Conservation (phyloP, 1,284 basidiomycete genomes). For the Puccinia polysora region DNA sequence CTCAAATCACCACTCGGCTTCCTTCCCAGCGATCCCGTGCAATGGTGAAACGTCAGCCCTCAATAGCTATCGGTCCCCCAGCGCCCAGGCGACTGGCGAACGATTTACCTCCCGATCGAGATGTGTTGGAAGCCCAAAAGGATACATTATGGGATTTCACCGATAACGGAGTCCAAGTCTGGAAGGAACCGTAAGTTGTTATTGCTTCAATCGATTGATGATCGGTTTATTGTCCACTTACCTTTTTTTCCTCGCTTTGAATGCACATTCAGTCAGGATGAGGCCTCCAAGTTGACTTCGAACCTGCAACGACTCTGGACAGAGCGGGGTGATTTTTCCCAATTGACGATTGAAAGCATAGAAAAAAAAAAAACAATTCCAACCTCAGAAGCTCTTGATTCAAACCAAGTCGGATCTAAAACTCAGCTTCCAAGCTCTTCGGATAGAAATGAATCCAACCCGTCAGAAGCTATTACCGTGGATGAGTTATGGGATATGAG, state of each 20-base stretch:
- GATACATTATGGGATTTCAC: slow-evolving; percentile 38
- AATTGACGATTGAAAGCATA: slow-evolving; percentile 36
- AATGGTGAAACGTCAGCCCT: slow-evolving; percentile 10
- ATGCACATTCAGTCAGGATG: slow-evolving; percentile 14
- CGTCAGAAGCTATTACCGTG: slow-evolving; percentile 18
- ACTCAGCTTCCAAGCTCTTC: not conserved
- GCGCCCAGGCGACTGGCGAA: slow-evolving; percentile 25
- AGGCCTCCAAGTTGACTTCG: slow-evolving; percentile 14
- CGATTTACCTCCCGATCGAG: slow-evolving; percentile 24
- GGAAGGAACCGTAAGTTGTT: slow-evolving; percentile 33
- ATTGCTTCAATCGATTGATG: not conserved
- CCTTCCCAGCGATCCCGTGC: too few species aligned
- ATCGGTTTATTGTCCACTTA: not conserved
- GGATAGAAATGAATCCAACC: not conserved
- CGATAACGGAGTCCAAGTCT: slow-evolving; percentile 21
- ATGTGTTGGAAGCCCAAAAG: slow-evolving; percentile 11
- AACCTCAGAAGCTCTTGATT: not conserved
- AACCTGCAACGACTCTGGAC: slow-evolving; percentile 29
- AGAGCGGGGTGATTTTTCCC: slow-evolving; percentile 41
- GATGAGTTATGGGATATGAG: slow-evolving; percentile 42
- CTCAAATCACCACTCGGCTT: too few species aligned
- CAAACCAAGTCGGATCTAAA: not conserved
- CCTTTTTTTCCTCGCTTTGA: not conserved
- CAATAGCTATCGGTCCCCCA: slow-evolving; percentile 26
- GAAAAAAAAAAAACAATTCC: slow-evolving; percentile 7